Conservation (phyloP, 345 rosid species). For the Lenwebbia sp. region DNA sequence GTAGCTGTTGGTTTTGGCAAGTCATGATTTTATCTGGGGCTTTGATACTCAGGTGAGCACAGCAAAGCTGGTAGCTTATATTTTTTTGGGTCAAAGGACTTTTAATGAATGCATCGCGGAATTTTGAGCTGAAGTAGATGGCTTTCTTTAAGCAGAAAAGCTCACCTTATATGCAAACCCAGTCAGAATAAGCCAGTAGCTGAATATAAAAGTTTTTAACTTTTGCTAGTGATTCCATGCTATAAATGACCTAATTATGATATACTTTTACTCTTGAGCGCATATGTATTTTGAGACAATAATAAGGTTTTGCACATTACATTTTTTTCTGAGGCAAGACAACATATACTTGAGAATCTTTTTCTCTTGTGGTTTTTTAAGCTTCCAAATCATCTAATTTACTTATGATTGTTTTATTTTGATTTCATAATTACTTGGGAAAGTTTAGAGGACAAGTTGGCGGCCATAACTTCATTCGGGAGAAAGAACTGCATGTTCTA, state of each 20-base stretch:
- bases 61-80: neutral
- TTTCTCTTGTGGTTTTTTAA: too few relatives aligned
- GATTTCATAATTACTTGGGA: too few relatives aligned
- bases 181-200: neutral
- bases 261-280: neutral
- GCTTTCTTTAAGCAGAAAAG: neutral
- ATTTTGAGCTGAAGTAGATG: neutral
- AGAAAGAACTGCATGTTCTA: too few relatives aligned
- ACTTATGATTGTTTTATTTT: too few relatives aligned
- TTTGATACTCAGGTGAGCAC: neutral
- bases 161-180: neutral
- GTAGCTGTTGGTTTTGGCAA: constrained; percentile 84
- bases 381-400: too few relatives aligned
- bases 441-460: too few relatives aligned
- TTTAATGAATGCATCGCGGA: neutral
- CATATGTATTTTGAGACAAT: neutral
- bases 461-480: too few relatives aligned
- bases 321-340: neutral
- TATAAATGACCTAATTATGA: neutral
- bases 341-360: neutral
- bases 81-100: neutral
- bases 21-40: constrained; percentile 20
- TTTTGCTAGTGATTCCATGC: neutral
- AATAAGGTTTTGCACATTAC: neutral
- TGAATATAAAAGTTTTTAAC: neutral